Evolutionary conservation across 148 eudicot species (phyloP).

Genomic region (Polygonum aviculare): DNA sequence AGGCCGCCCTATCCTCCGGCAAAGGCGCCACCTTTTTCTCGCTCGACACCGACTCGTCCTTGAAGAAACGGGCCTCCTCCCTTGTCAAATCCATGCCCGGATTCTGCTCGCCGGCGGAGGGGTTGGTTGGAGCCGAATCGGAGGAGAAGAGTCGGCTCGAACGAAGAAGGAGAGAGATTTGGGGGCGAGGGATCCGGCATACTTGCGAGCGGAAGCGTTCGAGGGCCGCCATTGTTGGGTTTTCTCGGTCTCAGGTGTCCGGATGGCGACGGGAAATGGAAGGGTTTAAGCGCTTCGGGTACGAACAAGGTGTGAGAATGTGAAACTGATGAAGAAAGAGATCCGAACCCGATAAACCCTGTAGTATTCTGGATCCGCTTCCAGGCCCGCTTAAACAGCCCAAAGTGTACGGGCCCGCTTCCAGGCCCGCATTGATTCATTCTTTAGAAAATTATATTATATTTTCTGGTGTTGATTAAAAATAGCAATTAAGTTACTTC

Average conservation of each 20-base stretch:
- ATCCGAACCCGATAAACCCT: background rate
- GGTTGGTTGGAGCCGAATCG: slow-evolving; percentile 5
- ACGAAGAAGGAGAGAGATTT: slow-evolving; percentile 9
- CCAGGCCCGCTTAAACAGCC: background rate
- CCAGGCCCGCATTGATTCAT: too few relatives aligned
- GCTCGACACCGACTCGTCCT: slow-evolving; percentile 43
- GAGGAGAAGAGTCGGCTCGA: background rate
- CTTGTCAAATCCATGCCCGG: slow-evolving; percentile 26
- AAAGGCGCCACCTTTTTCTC: slow-evolving; percentile 61
- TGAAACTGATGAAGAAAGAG: background rate
- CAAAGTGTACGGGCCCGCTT: too few relatives aligned
- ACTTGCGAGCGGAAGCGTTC: slow-evolving; percentile 7
- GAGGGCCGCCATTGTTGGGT: slow-evolving; percentile 8
- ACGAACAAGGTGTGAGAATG: background rate
- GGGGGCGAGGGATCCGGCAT: background rate
- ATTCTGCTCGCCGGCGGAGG: slow-evolving; percentile 4
- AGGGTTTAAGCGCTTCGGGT: background rate
- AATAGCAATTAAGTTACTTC: too few relatives aligned
- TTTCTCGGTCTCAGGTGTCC: background rate
- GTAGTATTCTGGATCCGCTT: background rate
- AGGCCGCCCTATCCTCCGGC: slow-evolving; percentile 44
- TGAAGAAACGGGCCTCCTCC: slow-evolving; percentile 65
- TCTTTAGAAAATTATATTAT: too few relatives aligned
- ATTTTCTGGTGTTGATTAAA: too few relatives aligned
- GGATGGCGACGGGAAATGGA: background rate